Evolutionary conservation across 2,329 filamentous ascomycete genomes (phyloP).

Genomic region (Metarhizium brunneum): DNA sequence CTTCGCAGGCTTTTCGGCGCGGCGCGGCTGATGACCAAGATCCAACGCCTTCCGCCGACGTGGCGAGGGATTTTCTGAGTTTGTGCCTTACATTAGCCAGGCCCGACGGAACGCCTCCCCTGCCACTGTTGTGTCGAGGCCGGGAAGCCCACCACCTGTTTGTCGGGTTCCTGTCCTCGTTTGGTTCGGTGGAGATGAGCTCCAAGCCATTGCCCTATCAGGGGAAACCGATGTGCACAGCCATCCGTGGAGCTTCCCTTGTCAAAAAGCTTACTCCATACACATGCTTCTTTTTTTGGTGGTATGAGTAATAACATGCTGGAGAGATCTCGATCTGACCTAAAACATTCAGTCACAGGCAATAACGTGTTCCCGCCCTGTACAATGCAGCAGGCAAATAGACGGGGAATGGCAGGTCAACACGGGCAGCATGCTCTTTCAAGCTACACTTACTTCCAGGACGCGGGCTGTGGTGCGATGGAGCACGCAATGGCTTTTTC

Average conservation of each 20-base stretch:
- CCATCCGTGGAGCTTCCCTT: neutral
- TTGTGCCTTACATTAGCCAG: neutral
- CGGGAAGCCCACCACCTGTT: neutral
- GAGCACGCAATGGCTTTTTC: neutral
- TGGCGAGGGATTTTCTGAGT: neutral
- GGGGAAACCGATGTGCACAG: neutral
- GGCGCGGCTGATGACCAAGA: neutral
- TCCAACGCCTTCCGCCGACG: neutral
- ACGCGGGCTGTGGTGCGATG: neutral
- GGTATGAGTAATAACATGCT: neutral
- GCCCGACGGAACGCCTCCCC: neutral
- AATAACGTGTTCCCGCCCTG: neutral
- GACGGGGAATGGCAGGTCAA: neutral
- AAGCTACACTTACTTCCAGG: neutral
- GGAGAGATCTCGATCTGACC: neutral
- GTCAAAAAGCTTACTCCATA: neutral
- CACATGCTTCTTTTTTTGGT: neutral
- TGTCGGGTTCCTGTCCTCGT: neutral
- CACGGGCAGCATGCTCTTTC: neutral
- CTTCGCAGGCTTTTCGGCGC: neutral
- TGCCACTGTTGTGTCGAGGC: neutral
- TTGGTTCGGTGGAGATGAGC: neutral
- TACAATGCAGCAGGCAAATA: neutral
- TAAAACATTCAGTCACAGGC: neutral
- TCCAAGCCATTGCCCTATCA: neutral